phyloP scores from a whole-genome alignment of 2,329 filamentous ascomycete genomes.

The Curvularia lunata region DNA sequence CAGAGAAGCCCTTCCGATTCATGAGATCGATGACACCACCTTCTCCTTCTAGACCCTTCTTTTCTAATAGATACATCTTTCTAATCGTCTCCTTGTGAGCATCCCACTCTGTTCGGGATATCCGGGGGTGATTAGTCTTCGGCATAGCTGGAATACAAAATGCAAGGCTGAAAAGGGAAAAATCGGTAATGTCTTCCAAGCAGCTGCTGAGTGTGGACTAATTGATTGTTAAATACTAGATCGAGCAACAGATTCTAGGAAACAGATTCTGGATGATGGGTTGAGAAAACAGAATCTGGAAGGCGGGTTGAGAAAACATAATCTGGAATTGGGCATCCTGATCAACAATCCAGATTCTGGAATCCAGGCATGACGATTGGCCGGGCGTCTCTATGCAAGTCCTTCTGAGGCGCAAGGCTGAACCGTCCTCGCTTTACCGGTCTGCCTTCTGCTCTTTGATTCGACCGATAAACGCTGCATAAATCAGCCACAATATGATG shows the following conservation, averaged over 20 bases:
- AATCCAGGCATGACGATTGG: neutral
- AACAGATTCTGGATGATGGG: neutral
- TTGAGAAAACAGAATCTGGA: neutral
- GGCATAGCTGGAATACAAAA: neutral
- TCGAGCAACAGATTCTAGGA: neutral
- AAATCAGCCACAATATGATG: neutral
- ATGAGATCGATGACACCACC: neutral
- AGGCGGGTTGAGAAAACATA: neutral
- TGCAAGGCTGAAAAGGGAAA: neutral
- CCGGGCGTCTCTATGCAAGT: neutral
- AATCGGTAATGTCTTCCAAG: neutral
- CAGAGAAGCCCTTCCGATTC: neutral
- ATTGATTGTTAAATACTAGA: no score
- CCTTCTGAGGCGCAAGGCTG: neutral
- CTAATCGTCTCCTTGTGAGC: neutral
- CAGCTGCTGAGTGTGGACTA: neutral
- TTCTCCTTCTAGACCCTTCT: neutral
- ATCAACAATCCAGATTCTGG: slow-evolving; percentile 3
- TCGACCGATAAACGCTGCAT: neutral
- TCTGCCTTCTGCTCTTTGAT: neutral
- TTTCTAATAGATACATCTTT: neutral
- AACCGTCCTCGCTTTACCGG: slow-evolving; percentile 1
- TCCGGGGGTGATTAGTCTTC: neutral
- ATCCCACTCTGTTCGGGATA: neutral
- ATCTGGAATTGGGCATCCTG: neutral